Percentiles rank a stretch among this genome's conserved stretches.
These are phyloP conservation scores for Coprinopsis cinerea DNA, from an alignment of 768 basidiomycete genomes.

Conservation along the genomic window DNA sequence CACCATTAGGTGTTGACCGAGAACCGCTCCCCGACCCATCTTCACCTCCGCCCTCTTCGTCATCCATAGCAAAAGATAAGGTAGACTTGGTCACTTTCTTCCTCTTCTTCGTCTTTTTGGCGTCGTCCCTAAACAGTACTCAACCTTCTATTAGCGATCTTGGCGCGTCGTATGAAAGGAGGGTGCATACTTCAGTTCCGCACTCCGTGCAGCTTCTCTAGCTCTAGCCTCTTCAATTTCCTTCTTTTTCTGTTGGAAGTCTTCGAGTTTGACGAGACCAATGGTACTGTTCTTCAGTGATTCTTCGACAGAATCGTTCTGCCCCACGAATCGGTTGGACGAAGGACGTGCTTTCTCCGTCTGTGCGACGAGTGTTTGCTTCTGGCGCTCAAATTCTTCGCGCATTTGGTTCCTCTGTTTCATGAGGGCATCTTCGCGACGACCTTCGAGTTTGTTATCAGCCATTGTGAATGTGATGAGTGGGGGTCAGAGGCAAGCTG, in stretches of 20 bases:
- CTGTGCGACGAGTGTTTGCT: conserved; percentile 76
- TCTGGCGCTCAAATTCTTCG: conserved; percentile 79
- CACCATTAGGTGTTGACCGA: conserved; percentile 21
- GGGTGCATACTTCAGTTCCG: conserved; percentile 74
- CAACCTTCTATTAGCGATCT: conserved; percentile 67
- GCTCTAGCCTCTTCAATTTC: conserved; percentile 90
- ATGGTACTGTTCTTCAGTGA: conserved; percentile 86
- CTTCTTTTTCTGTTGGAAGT: conserved; percentile 85
- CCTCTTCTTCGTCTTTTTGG: conserved; percentile 84
- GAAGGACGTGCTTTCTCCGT: conserved; percentile 91
- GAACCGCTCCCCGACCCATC: conserved; percentile 28
- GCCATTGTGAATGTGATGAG: conserved; percentile 47
- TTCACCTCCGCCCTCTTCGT: conserved; percentile 48
- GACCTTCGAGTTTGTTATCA: conserved; percentile 72
- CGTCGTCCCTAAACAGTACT: conserved; percentile 85
- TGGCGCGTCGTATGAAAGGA: conserved; percentile 10
- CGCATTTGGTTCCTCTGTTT: conserved; percentile 78
- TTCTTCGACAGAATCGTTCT: conserved; percentile 93
- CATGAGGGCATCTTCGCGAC: conserved; percentile 76
- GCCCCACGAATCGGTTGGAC: conserved; percentile 84
- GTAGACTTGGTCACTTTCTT: conserved; percentile 88
- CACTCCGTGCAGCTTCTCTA: conserved; percentile 79
- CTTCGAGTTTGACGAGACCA: conserved; percentile 86
- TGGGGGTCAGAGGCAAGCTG: conserved; percentile 6
- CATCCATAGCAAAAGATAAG: conserved; percentile 87